phyloP scores from a whole-genome alignment of 208 protist genomes.

The Leishmania lainsoni region DNA sequence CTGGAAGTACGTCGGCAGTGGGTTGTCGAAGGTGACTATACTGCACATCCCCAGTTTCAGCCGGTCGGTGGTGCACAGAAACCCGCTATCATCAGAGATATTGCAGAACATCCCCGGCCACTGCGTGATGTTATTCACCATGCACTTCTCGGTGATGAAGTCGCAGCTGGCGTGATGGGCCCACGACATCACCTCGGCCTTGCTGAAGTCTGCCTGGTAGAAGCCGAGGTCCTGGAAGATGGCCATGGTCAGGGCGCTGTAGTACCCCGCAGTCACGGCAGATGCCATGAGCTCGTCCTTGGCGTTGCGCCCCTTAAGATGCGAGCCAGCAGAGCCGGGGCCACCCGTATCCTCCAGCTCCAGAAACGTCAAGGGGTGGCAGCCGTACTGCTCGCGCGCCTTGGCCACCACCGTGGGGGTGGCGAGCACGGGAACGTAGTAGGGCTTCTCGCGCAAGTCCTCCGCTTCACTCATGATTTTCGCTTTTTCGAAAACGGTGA shows the following conservation, averaged over 20 bases:
- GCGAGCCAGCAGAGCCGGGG: constrained; percentile 46
- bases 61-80: constrained; percentile 45
- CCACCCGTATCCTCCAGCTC: constrained; percentile 82
- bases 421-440: constrained; percentile 28
- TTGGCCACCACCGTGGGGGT: constrained; percentile 34
- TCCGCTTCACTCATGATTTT: no score
- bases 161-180: constrained; percentile 62
- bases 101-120: constrained; percentile 62
- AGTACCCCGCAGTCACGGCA: constrained; percentile 31
- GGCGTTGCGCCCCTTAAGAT: constrained; percentile 86
- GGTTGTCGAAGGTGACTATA: neutral
- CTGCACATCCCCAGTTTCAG: constrained; percentile 33
- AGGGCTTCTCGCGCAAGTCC: no score
- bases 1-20: constrained; percentile 41
- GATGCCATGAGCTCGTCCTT: constrained; percentile 87
- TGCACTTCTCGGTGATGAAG: constrained; percentile 51
- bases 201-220: constrained; percentile 76
- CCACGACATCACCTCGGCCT: constrained; percentile 74
- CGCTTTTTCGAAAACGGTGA: constrained; percentile 36
- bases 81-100: neutral
- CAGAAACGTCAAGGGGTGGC: constrained; percentile 47
- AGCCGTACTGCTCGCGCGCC: constrained; percentile 70
- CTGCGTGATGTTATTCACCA: constrained; percentile 32
- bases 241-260: constrained; percentile 80
- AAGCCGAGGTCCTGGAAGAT: constrained; percentile 79